Evolutionary conservation across 73 alveolate species (phyloP).

Genomic region (Tetrahymena elliotti): DNA sequence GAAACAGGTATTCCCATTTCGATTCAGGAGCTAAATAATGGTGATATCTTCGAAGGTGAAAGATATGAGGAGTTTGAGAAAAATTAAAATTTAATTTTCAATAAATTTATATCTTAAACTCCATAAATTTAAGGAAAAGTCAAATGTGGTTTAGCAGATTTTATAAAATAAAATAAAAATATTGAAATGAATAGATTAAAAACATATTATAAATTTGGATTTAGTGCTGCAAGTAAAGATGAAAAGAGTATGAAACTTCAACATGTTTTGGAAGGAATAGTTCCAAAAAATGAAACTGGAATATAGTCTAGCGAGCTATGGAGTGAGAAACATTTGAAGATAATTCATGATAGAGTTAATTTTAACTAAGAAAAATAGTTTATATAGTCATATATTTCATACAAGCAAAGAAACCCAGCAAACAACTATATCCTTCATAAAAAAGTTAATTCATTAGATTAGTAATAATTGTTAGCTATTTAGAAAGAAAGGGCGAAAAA

Average conservation of each 20-base stretch:
- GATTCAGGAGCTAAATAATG: background rate
- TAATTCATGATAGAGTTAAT: background rate
- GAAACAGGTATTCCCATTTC: background rate
- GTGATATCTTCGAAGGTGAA: background rate
- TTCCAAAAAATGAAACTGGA: background rate
- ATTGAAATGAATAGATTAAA: background rate
- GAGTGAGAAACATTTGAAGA: background rate
- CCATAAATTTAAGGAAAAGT: background rate
- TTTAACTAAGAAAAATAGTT: background rate
- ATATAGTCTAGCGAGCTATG: background rate
- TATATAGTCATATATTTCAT: background rate
- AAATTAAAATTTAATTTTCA: background rate
- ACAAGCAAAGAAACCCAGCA: background rate
- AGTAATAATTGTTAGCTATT: background rate
- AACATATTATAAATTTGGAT: background rate
- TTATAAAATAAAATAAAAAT: background rate
- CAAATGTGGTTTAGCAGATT: background rate
- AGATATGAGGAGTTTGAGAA: background rate
- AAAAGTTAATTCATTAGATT: background rate
- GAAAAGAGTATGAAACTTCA: background rate
- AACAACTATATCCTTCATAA: background rate
- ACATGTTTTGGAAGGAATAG: background rate
- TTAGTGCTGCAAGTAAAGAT: background rate
- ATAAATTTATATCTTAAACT: background rate
- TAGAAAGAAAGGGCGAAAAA: background rate